Evolutionary conservation across 1,139 yeast species (phyloP).

Genomic region (Nadsonia commutata): DNA sequence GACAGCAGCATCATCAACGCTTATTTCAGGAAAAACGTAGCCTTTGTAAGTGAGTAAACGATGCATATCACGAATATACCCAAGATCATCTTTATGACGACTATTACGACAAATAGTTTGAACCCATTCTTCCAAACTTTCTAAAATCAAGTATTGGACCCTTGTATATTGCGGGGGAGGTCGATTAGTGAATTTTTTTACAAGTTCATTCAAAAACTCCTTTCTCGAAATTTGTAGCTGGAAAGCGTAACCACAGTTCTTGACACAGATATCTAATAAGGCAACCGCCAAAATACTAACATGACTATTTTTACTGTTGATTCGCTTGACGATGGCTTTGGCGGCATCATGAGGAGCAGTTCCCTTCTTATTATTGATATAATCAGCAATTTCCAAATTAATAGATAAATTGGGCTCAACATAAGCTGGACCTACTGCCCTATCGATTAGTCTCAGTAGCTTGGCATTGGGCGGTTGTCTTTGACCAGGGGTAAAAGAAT

Average conservation of each 20-base stretch:
- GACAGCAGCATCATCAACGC: conserved; percentile 84
- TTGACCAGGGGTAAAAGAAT: not conserved
- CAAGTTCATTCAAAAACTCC: conserved; percentile 86
- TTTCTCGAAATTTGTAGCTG: conserved; percentile 90
- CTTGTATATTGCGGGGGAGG: conserved; percentile 80
- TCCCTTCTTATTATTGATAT: conserved; percentile 86
- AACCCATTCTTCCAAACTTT: conserved; percentile 94
- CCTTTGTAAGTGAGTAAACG: conserved; percentile 76
- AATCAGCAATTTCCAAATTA: conserved; percentile 85
- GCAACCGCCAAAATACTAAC: conserved; percentile 47
- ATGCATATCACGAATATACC: conserved; percentile 92
- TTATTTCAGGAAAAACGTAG: conserved; percentile 82
- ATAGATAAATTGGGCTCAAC: conserved; percentile 80
- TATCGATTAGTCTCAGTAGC: conserved; percentile 27
- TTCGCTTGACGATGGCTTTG: conserved; percentile 67
- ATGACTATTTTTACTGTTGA: conserved; percentile 74
- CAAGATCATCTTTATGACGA: conserved; percentile 80
- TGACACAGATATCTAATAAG: conserved; percentile 75
- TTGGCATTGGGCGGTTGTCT: conserved; percentile 4
- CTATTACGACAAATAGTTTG: conserved; percentile 88
- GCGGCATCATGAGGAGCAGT: conserved; percentile 84
- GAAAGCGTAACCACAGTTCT: conserved; percentile 95
- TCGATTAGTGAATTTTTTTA: conserved; percentile 83
- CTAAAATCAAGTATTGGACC: conserved; percentile 71
- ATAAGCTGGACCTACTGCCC: conserved; percentile 79